Conservation (phyloP, 257 asterid species). For the Scutellaria galericulata region DNA sequence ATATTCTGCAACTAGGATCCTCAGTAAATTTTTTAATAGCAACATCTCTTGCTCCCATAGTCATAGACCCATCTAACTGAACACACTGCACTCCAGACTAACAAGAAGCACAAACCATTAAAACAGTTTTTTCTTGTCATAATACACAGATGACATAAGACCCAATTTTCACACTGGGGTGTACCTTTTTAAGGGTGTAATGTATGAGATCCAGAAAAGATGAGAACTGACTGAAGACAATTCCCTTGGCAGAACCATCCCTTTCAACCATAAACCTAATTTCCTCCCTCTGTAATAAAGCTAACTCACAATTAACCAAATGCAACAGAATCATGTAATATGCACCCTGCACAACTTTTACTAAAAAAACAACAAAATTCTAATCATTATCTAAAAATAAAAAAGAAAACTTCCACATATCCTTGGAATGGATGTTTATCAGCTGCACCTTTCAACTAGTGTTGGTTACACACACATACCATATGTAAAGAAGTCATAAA, state of each 20-base stretch:
- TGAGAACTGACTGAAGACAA: slow-evolving; percentile 95
- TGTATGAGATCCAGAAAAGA: slow-evolving; percentile 94
- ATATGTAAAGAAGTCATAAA: no score
- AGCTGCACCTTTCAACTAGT: no score
- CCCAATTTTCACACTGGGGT: not conserved
- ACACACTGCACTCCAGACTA: slow-evolving; percentile 87
- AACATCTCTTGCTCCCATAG: slow-evolving; percentile 78
- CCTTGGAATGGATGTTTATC: no score
- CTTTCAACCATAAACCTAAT: slow-evolving; percentile 90
- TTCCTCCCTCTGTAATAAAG: slow-evolving; percentile 84
- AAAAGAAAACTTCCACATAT: no score
- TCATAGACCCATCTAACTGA: slow-evolving; percentile 87
- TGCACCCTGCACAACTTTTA: no score
- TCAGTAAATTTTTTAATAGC: slow-evolving; percentile 78
- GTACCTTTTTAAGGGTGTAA: slow-evolving; percentile 82
- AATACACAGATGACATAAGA: slow-evolving; percentile 27
- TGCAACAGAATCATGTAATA: not conserved
- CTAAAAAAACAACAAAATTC: no score
- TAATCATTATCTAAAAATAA: no score
- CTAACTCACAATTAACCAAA: slow-evolving; percentile 28
- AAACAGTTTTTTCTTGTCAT: slow-evolving; percentile 4
- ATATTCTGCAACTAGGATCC: slow-evolving; percentile 86
- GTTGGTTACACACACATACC: no score
- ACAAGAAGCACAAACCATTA: slow-evolving; percentile 28
- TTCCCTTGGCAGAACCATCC: slow-evolving; percentile 97